Evolutionary conservation across 2,329 filamentous ascomycete genomes (phyloP).

Genomic region (Simplicillium sp.): DNA sequence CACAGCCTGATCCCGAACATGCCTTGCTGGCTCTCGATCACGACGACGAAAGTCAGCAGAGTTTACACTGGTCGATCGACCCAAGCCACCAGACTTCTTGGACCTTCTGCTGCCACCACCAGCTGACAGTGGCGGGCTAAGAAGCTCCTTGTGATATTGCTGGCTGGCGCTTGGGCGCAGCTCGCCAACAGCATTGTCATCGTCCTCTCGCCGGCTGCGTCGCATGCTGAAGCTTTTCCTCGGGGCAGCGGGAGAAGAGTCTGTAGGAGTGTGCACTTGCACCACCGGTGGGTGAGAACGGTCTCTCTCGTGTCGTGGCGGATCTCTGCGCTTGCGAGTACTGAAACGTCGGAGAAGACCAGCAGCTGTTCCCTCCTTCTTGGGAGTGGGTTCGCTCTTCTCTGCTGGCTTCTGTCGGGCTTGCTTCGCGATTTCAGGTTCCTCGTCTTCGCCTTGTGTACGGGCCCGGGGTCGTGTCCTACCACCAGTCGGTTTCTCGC

Average conservation of each 20-base stretch:
- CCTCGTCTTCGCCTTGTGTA: conserved; percentile 91
- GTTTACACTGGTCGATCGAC: conserved; percentile 85
- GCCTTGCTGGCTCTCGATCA: conserved; percentile 35
- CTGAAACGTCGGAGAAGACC: conserved; percentile 84
- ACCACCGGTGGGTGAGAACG: conserved; percentile 63
- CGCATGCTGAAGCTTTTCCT: conserved; percentile 86
- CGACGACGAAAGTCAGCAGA: conserved; percentile 72
- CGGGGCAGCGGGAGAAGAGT: conserved; percentile 48
- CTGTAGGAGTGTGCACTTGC: conserved; percentile 69
- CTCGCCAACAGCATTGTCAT: conserved; percentile 36
- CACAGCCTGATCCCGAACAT: conserved; percentile 55
- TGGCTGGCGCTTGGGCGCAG: conserved; percentile 51
- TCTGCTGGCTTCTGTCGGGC: conserved; percentile 30
- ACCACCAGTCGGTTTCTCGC: conserved; percentile 77
- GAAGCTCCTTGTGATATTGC: conserved; percentile 66
- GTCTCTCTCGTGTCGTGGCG: conserved; percentile 50
- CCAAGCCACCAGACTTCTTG: conserved; percentile 57
- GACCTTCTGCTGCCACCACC: conserved; percentile 43
- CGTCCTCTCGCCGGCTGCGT: conserved; percentile 43
- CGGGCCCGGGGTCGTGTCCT: conserved; percentile 76
- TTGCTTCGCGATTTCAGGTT: conserved; percentile 46
- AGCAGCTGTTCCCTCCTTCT: conserved; percentile 80
- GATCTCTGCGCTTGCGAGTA: conserved; percentile 68
- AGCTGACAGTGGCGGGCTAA: conserved; percentile 61
- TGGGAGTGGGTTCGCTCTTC: conserved; percentile 50